Conservation (phyloP, 495 filamentous ascomycete genomes). For the Patellaria atrata region DNA sequence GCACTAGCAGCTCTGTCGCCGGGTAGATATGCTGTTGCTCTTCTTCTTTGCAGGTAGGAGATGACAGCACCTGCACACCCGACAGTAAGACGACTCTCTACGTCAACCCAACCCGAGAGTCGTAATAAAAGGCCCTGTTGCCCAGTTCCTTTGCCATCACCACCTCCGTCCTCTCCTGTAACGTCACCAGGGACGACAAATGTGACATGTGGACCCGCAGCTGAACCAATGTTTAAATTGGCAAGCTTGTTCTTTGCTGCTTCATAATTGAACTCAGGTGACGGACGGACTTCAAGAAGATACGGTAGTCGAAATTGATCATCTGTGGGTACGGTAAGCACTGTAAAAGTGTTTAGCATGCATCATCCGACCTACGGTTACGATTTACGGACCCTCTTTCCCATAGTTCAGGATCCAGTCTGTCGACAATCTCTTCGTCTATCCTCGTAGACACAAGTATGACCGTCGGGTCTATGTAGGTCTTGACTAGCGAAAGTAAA, state of each 20-base stretch:
- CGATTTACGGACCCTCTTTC: slow-evolving; percentile 18
- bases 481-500: slow-evolving; percentile 39
- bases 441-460: slow-evolving; percentile 59
- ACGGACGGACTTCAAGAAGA: slow-evolving; percentile 55
- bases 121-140: slow-evolving; percentile 55
- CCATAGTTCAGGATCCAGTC: slow-evolving; percentile 26
- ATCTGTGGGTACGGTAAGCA: slow-evolving; percentile 12
- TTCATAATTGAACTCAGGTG: slow-evolving; percentile 64
- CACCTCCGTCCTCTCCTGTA: slow-evolving; percentile 31
- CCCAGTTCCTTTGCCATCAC: slow-evolving; percentile 33
- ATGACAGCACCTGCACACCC: slow-evolving; percentile 82
- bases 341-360: not conserved
- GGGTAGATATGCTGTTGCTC: slow-evolving; percentile 42
- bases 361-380: slow-evolving; percentile 15
- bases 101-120: slow-evolving; percentile 58
- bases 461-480: slow-evolving; percentile 66
- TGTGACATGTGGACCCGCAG: slow-evolving; percentile 36
- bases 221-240: slow-evolving; percentile 36
- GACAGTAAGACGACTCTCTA: slow-evolving; percentile 56
- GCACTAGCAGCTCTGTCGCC: slow-evolving; percentile 34
- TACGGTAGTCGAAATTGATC: slow-evolving; percentile 43
- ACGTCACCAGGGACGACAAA: slow-evolving; percentile 41
- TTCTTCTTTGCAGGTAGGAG: slow-evolving; percentile 58
- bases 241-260: slow-evolving; percentile 53
- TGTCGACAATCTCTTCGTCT: slow-evolving; percentile 37